A percentile compares a stretch with the other conserved stretches of the same genome.
Evolutionary conservation across 2,329 filamentous ascomycete genomes (phyloP).

Genomic region (Grosmannia huntii): DNA sequence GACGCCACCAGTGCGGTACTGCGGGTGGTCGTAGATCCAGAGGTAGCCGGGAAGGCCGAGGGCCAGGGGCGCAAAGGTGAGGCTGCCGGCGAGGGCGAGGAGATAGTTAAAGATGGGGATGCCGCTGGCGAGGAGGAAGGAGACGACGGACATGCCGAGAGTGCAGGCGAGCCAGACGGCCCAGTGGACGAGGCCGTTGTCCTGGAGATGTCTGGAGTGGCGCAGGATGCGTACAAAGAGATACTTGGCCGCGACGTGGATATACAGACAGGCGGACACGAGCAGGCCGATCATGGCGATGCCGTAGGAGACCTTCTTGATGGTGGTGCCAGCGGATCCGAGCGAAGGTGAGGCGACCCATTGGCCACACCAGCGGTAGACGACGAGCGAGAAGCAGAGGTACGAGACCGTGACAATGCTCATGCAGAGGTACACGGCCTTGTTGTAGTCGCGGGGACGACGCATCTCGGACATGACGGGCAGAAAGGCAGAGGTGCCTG

Average conservation of each 20-base stretch:
- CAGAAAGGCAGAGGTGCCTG: constrained; percentile 41
- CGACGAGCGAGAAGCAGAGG: constrained; percentile 34
- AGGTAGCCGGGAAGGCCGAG: constrained; percentile 7
- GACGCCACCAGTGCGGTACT: constrained; percentile 26
- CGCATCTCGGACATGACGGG: constrained; percentile 55
- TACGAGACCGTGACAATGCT: constrained; percentile 36
- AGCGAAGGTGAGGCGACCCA: constrained; percentile 48
- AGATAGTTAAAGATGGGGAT: constrained; percentile 11
- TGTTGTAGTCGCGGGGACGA: constrained; percentile 44
- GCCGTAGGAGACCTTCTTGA: constrained; percentile 51
- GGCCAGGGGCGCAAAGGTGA: constrained; percentile 9
- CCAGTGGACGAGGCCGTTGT: constrained; percentile 18
- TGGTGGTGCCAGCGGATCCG: constrained; percentile 37
- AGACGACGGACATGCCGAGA: not conserved
- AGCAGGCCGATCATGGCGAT: constrained; percentile 42
- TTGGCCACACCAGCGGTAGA: constrained; percentile 46
- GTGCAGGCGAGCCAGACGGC: constrained; percentile 13
- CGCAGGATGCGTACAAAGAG: constrained; percentile 21
- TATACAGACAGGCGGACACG: constrained; percentile 23
- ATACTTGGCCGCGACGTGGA: constrained; percentile 18
- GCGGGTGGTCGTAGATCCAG: constrained; percentile 7
- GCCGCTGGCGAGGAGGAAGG: constrained; percentile 6
- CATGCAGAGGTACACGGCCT: constrained; percentile 38
- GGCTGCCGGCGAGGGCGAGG: constrained; percentile 4
- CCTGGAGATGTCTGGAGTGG: constrained; percentile 16